Conservation (phyloP, 768 basidiomycete species). For the Asterophora lycoperdoides region DNA sequence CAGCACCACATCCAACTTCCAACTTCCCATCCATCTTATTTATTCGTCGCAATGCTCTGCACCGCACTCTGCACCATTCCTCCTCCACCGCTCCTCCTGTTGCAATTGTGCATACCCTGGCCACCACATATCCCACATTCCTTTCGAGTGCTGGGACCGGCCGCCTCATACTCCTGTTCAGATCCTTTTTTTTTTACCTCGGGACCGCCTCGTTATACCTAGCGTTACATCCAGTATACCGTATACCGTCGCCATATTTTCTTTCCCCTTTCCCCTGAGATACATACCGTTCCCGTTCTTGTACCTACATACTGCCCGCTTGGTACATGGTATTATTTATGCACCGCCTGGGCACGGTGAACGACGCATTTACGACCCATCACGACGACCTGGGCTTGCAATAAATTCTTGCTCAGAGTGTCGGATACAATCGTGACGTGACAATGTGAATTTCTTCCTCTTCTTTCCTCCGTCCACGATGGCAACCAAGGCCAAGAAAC, state of each 20-base stretch:
- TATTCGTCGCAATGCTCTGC: slow-evolving; percentile 1
- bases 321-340: no score
- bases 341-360: slow-evolving; percentile 1
- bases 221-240: neutral
- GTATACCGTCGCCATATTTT: neutral
- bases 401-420: no score
- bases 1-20: neutral
- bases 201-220: no score
- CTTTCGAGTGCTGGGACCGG: slow-evolving; percentile 2
- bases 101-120: no score
- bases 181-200: no score
- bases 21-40: neutral
- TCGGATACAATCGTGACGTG: neutral
- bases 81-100: no score
- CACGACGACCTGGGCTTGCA: neutral
- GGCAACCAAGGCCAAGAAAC: slow-evolving; percentile 6
- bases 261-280: neutral
- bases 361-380: slow-evolving; percentile 8
- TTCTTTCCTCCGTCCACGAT: neutral
- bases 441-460: neutral
- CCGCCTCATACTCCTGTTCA: no score
- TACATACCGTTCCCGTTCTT: slow-evolving; percentile 3
- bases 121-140: neutral
- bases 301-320: slow-evolving; percentile 1
- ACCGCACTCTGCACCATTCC: neutral